Evolutionary conservation across 2,329 filamentous ascomycete genomes (phyloP).

Genomic region (Didymella keratinophila): DNA sequence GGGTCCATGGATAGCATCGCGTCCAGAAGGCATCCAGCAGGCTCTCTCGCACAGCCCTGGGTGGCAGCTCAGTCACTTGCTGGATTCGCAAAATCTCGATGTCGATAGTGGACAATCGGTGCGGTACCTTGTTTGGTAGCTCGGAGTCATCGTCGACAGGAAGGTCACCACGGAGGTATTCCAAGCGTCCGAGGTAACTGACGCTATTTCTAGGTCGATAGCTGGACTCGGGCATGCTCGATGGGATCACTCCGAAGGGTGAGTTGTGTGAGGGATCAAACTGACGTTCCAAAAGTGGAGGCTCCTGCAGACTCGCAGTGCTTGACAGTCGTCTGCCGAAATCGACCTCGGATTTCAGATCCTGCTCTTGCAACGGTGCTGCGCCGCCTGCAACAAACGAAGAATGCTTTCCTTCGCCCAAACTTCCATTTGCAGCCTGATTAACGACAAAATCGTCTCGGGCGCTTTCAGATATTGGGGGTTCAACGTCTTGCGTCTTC

Average conservation of each 20-base stretch:
- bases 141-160: conserved; percentile 46
- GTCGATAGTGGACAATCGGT: conserved; percentile 40
- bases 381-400: conserved; percentile 6
- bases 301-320: conserved; percentile 32
- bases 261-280: conserved; percentile 29
- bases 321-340: conserved; percentile 34
- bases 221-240: conserved; percentile 25
- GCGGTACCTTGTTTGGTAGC: conserved; percentile 39
- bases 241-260: conserved; percentile 23
- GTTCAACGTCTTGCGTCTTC: conserved; percentile 25
- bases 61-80: conserved; percentile 40
- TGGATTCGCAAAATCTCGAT: conserved; percentile 41
- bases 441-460: conserved; percentile 19
- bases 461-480: conserved; percentile 19
- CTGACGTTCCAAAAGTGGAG: conserved; percentile 29
- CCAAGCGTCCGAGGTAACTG: conserved; percentile 45
- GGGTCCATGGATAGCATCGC: conserved; percentile 54
- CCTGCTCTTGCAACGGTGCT: conserved; percentile 22
- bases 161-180: conserved; percentile 46
- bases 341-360: conserved; percentile 29
- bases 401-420: conserved; percentile 10
- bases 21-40: conserved; percentile 53
- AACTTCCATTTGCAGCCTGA: conserved; percentile 11
- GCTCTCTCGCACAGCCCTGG: conserved; percentile 45
- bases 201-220: conserved; percentile 33